phyloP scores from a whole-genome alignment of 2,329 filamentous ascomycete genomes.

The Rhinocladiella mackenziei region DNA sequence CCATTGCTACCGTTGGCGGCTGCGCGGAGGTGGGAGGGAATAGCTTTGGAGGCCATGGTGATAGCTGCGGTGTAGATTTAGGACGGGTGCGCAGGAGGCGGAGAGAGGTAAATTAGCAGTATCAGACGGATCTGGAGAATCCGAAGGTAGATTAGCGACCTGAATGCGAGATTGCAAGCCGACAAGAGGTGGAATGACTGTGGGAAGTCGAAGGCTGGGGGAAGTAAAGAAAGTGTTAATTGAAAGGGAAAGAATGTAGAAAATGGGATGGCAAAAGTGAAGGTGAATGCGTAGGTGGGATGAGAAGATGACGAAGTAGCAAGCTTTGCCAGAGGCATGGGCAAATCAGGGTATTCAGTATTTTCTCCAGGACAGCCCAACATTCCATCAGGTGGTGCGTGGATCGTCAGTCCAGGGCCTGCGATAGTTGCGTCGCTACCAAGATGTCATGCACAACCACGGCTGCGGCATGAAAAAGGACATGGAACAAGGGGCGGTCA shows the following conservation, averaged over 20 bases:
- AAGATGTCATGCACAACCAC: no score
- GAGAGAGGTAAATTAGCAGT: background rate
- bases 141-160: conserved; percentile 5
- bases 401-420: background rate
- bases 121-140: conserved; percentile 21
- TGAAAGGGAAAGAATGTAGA: background rate
- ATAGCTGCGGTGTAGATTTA: conserved; percentile 1
- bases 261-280: background rate
- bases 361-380: no score
- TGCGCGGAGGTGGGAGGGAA: conserved; percentile 74
- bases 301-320: conserved; percentile 10
- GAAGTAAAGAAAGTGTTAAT: background rate
- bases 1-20: conserved; percentile 31
- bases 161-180: background rate
- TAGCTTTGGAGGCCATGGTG: conserved; percentile 70
- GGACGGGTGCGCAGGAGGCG: background rate
- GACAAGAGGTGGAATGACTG: background rate
- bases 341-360: no score
- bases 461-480: no score
- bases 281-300: conserved; percentile 6
- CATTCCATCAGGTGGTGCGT: background rate
- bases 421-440: no score
- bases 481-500: background rate
- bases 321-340: background rate
- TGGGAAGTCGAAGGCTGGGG: background rate